Percentiles rank a stretch among this genome's conserved stretches.
phyloP scores from a whole-genome alignment of 768 basidiomycete genomes.

The Leccinum broughii region DNA sequence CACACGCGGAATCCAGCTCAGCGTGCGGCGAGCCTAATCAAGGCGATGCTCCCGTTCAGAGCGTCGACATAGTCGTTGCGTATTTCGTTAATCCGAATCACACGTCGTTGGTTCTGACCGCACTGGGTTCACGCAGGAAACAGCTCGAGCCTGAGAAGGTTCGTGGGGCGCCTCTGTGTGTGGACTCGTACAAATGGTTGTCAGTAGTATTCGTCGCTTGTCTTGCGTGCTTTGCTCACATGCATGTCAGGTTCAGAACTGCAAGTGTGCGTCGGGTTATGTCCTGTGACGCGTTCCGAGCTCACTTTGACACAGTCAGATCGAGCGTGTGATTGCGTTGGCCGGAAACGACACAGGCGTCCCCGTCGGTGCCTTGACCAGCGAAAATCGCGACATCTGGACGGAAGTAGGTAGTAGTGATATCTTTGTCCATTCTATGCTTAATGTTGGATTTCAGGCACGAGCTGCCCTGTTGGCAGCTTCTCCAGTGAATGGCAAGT shows the following conservation, averaged over 20 bases:
- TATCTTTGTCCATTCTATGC: not conserved
- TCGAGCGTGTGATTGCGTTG: slow-evolving; percentile 63
- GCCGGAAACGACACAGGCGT: slow-evolving; percentile 51
- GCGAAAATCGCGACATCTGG: slow-evolving; percentile 91
- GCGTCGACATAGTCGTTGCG: slow-evolving; percentile 74
- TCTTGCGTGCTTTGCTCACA: not conserved
- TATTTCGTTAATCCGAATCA: not conserved
- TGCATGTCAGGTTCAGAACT: slow-evolving; percentile 71
- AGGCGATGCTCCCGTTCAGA: slow-evolving; percentile 84
- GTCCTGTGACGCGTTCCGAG: not conserved
- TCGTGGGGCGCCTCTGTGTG: slow-evolving; percentile 75
- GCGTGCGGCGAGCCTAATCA: slow-evolving; percentile 81
- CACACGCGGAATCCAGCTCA: slow-evolving; percentile 54
- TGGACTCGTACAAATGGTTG: slow-evolving; percentile 95
- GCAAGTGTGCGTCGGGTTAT: slow-evolving; percentile 51
- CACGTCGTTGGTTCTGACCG: not conserved
- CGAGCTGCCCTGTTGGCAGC: slow-evolving; percentile 63
- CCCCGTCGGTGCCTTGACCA: slow-evolving; percentile 80
- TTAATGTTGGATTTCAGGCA: slow-evolving; percentile 36
- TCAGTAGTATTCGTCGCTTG: not conserved
- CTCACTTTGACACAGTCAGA: slow-evolving; percentile 46
- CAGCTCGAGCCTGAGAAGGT: slow-evolving; percentile 87
- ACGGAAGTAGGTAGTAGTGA: slow-evolving; percentile 66
- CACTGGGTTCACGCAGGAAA: slow-evolving; percentile 43
- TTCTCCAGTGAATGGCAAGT: slow-evolving; percentile 61